Evolutionary conservation across 2,329 filamentous ascomycete genomes (phyloP).

Genomic region (Hypoxylon rubiginosum): DNA sequence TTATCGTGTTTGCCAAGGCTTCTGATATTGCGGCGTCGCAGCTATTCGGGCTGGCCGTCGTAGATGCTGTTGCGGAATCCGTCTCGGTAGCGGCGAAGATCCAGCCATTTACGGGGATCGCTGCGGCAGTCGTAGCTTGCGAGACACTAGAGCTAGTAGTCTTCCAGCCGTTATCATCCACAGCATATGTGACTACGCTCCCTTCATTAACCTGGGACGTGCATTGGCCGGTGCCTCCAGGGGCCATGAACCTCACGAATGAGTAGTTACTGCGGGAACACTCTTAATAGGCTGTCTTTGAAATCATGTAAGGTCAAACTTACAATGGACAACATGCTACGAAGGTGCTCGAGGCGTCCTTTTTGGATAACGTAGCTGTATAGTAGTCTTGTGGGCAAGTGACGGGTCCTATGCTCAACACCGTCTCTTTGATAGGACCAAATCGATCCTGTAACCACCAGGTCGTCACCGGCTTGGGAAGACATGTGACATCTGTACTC

Average conservation of each 20-base stretch:
- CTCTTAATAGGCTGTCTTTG: conserved; percentile 11
- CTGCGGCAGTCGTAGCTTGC: conserved; percentile 26
- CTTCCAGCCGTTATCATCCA: conserved; percentile 26
- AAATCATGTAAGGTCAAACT: conserved; percentile 6
- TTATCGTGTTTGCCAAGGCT: conserved; percentile 27
- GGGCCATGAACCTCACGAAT: conserved; percentile 18
- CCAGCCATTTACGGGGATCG: conserved; percentile 42
- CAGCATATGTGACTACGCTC: conserved; percentile 32
- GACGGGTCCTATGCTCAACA: conserved; percentile 40
- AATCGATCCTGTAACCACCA: conserved; percentile 43
- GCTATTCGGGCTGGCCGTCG: conserved; percentile 15
- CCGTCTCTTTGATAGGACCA: conserved; percentile 30
- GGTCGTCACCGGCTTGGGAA: conserved; percentile 39
- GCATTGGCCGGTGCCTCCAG: conserved; percentile 38
- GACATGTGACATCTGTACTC: conserved; percentile 26
- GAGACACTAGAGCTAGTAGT: conserved; percentile 32
- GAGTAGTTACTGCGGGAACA: conserved; percentile 30
- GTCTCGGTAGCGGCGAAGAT: conserved; percentile 27
- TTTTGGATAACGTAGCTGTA: conserved; percentile 35
- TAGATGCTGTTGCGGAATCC: conserved; percentile 10
- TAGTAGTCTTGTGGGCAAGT: conserved; percentile 42
- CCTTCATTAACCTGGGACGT: conserved; percentile 33
- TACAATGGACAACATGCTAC: conserved; percentile 43
- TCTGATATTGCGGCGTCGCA: conserved; percentile 29
- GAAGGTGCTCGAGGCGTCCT: conserved; percentile 37